These are phyloP conservation scores for Aspergillus novofumigatus DNA, from an alignment of 2,329 filamentous ascomycete genomes.

Conservation along the genomic window DNA sequence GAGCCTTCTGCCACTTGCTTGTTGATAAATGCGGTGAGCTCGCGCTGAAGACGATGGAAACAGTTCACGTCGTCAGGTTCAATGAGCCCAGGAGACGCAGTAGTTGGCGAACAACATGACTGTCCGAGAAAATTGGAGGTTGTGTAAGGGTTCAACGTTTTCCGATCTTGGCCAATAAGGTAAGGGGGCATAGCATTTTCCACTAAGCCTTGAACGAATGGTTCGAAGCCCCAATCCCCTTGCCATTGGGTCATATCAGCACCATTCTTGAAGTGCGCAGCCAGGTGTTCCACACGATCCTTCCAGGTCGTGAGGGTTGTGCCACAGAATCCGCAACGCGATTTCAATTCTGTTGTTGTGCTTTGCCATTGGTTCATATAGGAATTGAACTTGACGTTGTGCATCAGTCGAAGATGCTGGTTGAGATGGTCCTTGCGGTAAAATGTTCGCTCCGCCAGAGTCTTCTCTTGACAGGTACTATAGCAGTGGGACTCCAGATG, in stretches of 20 bases:
- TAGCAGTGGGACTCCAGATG: constrained; percentile 60
- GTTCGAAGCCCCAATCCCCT: constrained; percentile 40
- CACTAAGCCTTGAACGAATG: constrained; percentile 31
- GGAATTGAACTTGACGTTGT: constrained; percentile 51
- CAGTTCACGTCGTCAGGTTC: constrained; percentile 38
- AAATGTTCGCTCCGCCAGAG: constrained; percentile 56
- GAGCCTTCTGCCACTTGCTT: constrained; percentile 30
- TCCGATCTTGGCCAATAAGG: constrained; percentile 33
- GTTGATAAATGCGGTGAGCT: constrained; percentile 38
- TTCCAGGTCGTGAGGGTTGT: constrained; percentile 42
- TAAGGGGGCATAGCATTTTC: constrained; percentile 39
- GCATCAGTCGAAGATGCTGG: constrained; percentile 59
- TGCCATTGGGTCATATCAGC: constrained; percentile 36
- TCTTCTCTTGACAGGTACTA: constrained; percentile 56
- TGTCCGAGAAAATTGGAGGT: constrained; percentile 17
- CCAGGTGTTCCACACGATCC: constrained; percentile 36
- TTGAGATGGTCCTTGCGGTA: constrained; percentile 61
- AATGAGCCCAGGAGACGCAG: constrained; percentile 13
- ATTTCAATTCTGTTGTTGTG: constrained; percentile 51
- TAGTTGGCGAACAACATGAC: background rate
- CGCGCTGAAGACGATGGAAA: constrained; percentile 37
- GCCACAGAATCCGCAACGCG: constrained; percentile 43
- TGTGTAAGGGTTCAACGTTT: constrained; percentile 31
- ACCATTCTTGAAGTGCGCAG: constrained; percentile 37
- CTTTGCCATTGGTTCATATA: constrained; percentile 59